Evolutionary conservation across 2,329 filamentous ascomycete genomes (phyloP).

Genomic region (Botrytis elliptica): DNA sequence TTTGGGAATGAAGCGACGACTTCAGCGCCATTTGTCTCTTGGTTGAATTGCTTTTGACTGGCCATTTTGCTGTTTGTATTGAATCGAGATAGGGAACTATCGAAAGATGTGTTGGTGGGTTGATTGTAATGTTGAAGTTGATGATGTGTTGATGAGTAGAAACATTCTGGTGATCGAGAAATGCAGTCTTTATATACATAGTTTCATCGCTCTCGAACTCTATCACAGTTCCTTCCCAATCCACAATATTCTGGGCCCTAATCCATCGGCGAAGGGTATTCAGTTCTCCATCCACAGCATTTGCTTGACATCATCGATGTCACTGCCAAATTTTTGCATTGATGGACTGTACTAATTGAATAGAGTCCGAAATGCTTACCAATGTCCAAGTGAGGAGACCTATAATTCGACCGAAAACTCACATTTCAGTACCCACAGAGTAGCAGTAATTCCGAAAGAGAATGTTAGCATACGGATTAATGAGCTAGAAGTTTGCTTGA

Average conservation of each 20-base stretch:
- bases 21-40: conserved; percentile 22
- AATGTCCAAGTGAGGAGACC: background rate
- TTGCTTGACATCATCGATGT: background rate
- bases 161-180: background rate
- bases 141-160: background rate
- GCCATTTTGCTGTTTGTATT: background rate
- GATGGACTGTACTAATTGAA: background rate
- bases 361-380: background rate
- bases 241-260: background rate
- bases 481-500: background rate
- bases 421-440: background rate
- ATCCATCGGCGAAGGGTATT: background rate
- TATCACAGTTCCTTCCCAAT: background rate
- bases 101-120: background rate
- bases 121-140: background rate
- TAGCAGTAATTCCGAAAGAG: background rate
- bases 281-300: background rate
- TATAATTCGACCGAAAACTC: background rate
- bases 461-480: background rate
- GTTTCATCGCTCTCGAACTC: background rate
- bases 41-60: background rate
- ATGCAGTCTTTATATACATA: conserved; percentile 8
- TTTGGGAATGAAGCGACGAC: conserved; percentile 25
- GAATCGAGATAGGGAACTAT: background rate
- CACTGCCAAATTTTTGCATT: background rate